phyloP scores from a whole-genome alignment of 2,329 filamentous ascomycete species.

The Dothistroma pini region DNA sequence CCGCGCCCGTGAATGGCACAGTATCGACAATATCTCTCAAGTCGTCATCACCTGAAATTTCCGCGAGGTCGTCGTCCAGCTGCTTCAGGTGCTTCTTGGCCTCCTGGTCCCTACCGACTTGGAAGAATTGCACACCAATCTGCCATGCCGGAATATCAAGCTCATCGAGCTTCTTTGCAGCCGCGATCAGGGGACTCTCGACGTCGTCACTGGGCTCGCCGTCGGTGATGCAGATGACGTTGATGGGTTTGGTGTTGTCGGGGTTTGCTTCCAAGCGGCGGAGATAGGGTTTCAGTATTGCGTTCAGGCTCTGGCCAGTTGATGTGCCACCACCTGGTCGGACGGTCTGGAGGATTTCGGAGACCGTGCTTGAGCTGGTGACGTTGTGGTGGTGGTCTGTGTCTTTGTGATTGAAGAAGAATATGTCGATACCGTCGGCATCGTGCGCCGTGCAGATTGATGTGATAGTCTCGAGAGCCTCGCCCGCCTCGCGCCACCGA shows the following conservation, averaged over 20 bases:
- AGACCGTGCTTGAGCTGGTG: slow-evolving; percentile 54
- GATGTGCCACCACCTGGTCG: slow-evolving; percentile 65
- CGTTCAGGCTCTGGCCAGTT: slow-evolving; percentile 66
- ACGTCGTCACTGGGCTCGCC: slow-evolving; percentile 77
- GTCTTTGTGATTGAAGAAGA: slow-evolving; percentile 76
- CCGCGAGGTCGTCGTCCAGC: slow-evolving; percentile 69
- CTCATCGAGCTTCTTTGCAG: slow-evolving; percentile 67
- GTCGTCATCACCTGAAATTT: slow-evolving; percentile 49
- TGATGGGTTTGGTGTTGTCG: slow-evolving; percentile 67
- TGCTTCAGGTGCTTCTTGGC: slow-evolving; percentile 64
- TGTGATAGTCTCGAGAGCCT: slow-evolving; percentile 68
- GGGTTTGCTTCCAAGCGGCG: slow-evolving; percentile 48
- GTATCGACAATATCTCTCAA: slow-evolving; percentile 91
- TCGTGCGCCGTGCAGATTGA: slow-evolving; percentile 80
- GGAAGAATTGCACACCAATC: slow-evolving; percentile 92
- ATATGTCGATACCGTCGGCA: slow-evolving; percentile 80
- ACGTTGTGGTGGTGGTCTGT: slow-evolving; percentile 63
- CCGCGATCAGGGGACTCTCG: slow-evolving; percentile 62
- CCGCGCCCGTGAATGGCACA: slow-evolving; percentile 63
- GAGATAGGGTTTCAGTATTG: slow-evolving; percentile 73
- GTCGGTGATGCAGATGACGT: slow-evolving; percentile 91
- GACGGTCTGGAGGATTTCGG: slow-evolving; percentile 66
- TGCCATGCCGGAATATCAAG: slow-evolving; percentile 72
- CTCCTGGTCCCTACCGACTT: slow-evolving; percentile 70
- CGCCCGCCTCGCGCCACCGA: slow-evolving; percentile 71